A percentile compares a stretch with the other conserved stretches of the same genome.
phyloP scores from a whole-genome alignment of 257 asterid species.

The Penstemon davidsonii region DNA sequence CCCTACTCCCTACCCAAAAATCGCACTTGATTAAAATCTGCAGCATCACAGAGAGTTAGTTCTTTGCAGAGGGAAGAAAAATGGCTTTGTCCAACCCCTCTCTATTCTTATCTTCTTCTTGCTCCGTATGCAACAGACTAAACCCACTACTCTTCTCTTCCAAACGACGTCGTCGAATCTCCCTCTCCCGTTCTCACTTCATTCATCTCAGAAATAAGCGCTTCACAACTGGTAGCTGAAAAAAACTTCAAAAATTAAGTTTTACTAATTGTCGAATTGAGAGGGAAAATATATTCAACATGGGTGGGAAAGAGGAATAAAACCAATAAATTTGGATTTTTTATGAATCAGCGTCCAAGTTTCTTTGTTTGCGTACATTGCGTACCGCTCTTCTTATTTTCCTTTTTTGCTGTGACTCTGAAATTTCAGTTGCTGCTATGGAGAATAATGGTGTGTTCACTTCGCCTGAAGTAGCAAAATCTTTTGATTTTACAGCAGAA shows the following conservation, averaged over 20 bases:
- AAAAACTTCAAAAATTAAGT: not conserved
- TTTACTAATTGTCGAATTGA: not conserved
- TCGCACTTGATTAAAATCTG: too few relatives aligned
- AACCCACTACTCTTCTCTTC: constrained; percentile 53
- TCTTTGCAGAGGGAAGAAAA: constrained; percentile 21
- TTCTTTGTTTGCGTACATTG: not conserved
- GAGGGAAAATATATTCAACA: too few relatives aligned
- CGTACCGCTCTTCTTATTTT: constrained; percentile 8
- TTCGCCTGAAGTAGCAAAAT: constrained; percentile 78
- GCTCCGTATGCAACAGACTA: constrained; percentile 48
- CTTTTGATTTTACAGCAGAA: constrained; percentile 81
- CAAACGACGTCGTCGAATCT: constrained; percentile 44
- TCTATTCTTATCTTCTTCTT: constrained; percentile 57
- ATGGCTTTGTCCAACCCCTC: constrained; percentile 51
- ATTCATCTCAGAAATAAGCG: constrained; percentile 35
- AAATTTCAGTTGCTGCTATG: constrained; percentile 57
- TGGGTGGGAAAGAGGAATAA: too few relatives aligned
- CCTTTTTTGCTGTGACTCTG: constrained; percentile 8
- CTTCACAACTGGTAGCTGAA: constrained; percentile 35
- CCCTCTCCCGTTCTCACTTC: constrained; percentile 39
- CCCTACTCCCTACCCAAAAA: too few relatives aligned
- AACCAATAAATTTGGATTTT: too few relatives aligned
- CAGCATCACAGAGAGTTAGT: too few relatives aligned
- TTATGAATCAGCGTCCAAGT: too few relatives aligned
- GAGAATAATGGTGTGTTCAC: constrained; percentile 55